These are phyloP conservation scores for Senecio squalidus DNA, from an alignment of 140 eudicot species.

Conservation along the genomic window DNA sequence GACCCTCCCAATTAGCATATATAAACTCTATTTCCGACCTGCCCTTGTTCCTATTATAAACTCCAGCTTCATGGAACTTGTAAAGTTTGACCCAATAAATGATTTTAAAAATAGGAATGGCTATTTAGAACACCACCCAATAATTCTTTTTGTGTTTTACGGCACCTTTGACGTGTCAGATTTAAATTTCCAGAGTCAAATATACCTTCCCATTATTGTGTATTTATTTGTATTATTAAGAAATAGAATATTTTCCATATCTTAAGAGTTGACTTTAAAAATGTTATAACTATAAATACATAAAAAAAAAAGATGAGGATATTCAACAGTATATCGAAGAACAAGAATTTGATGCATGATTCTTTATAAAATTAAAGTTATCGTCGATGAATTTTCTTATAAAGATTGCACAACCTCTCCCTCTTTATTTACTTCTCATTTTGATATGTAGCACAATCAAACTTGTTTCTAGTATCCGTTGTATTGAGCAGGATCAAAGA, in stretches of 20 bases:
- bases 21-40: no score
- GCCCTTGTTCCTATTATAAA: no score
- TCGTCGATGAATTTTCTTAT: conserved; percentile 4
- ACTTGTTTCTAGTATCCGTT: conserved; percentile 13
- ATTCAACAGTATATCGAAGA: conserved; percentile 1
- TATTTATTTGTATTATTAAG: neutral
- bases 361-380: conserved; percentile 8
- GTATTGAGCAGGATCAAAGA: conserved; percentile 21
- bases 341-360: neutral
- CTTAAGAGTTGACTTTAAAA: conserved; percentile 14
- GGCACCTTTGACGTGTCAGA: conserved; percentile 15
- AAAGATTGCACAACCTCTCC: conserved; percentile 2
- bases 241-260: conserved; percentile 2
- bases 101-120: no score
- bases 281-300: no score
- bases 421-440: conserved; percentile 6
- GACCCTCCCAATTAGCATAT: no score
- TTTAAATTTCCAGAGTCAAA: conserved; percentile 4
- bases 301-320: neutral
- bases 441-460: conserved; percentile 2
- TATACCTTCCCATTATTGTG: neutral
- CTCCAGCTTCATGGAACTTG: no score
- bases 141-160: neutral
- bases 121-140: no score
- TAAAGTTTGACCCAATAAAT: no score